phyloP scores from a whole-genome alignment of 1,284 basidiomycete species.

The Irpex sp. region DNA sequence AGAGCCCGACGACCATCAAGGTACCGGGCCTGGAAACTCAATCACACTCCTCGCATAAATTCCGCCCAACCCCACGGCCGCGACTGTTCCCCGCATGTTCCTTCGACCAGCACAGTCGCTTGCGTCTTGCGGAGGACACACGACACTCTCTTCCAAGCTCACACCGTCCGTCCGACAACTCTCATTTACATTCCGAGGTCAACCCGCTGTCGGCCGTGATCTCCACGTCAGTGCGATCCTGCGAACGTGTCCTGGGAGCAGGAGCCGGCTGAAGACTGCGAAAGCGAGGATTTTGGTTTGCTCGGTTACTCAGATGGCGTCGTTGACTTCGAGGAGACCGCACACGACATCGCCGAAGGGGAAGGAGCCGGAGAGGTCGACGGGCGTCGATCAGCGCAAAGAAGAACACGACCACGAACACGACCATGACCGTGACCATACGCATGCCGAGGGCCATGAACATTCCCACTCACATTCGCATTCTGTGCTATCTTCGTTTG shows the following conservation, averaged over 20 bases:
- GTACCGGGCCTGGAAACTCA: background rate
- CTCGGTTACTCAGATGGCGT: conserved; percentile 16
- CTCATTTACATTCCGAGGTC: background rate
- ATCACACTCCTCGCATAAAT: background rate
- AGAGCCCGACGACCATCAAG: background rate
- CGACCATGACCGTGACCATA: conserved; percentile 23
- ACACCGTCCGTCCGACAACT: background rate
- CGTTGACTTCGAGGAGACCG: conserved; percentile 18
- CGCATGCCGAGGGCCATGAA: conserved; percentile 29
- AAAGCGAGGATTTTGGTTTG: background rate
- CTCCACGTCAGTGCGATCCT: background rate
- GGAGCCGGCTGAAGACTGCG: background rate
- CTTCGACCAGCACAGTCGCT: background rate
- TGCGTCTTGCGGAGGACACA: background rate
- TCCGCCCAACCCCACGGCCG: background rate
- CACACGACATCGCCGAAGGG: conserved; percentile 26
- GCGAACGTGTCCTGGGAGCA: conserved; percentile 4
- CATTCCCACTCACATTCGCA: conserved; percentile 58
- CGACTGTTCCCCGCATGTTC: background rate
- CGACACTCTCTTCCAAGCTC: background rate
- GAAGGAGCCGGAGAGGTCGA: conserved; percentile 22
- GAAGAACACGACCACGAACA: conserved; percentile 20
- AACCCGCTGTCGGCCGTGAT: conserved; percentile 2
- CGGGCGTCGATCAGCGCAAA: conserved; percentile 7
- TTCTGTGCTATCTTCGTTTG: conserved; percentile 43